Evolutionary conservation across 768 basidiomycete genomes (phyloP).

Genomic region (Sarcodon sp.): DNA sequence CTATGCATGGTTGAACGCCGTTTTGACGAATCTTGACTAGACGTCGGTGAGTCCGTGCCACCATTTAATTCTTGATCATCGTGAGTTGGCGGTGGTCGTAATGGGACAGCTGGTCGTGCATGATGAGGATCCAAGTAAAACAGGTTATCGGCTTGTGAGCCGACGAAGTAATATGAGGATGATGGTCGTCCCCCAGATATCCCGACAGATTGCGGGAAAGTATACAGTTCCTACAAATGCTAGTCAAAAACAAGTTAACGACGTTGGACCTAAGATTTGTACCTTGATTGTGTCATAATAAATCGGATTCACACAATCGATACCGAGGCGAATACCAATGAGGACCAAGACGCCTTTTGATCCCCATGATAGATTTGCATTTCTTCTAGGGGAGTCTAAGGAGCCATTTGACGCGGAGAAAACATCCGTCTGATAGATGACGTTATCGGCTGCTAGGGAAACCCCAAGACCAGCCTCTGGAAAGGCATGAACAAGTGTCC

Average conservation of each 20-base stretch:
- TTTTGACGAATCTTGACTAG: slow-evolving; percentile 5
- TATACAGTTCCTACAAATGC: slow-evolving; percentile 59
- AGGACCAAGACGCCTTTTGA: slow-evolving; percentile 76
- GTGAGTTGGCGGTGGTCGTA: slow-evolving; percentile 34
- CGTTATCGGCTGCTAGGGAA: slow-evolving; percentile 67
- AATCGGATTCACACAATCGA: slow-evolving; percentile 91
- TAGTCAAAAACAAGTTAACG: neutral
- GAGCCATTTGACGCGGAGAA: slow-evolving; percentile 51
- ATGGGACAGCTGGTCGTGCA: slow-evolving; percentile 61
- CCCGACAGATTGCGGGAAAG: slow-evolving; percentile 90
- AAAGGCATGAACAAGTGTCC: slow-evolving; percentile 66
- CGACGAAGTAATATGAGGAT: slow-evolving; percentile 98
- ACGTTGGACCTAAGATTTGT: slow-evolving; percentile 4
- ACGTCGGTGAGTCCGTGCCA: slow-evolving; percentile 2
- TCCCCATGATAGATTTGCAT: slow-evolving; percentile 44
- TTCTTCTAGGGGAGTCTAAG: slow-evolving; percentile 15
- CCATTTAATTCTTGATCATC: neutral
- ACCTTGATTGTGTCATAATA: slow-evolving; percentile 84
- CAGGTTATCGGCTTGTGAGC: slow-evolving; percentile 77
- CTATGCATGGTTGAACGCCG: slow-evolving; percentile 11
- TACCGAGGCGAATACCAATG: slow-evolving; percentile 74
- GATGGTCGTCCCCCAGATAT: slow-evolving; percentile 95
- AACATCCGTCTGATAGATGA: slow-evolving; percentile 81
- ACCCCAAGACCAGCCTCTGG: slow-evolving; percentile 75
- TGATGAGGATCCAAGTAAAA: slow-evolving; percentile 79